Percentiles rank a stretch among this genome's conserved stretches.
These are phyloP conservation scores for Alternaria postmessia DNA, from an alignment of 2,329 filamentous ascomycete genomes.

Conservation along the genomic window DNA sequence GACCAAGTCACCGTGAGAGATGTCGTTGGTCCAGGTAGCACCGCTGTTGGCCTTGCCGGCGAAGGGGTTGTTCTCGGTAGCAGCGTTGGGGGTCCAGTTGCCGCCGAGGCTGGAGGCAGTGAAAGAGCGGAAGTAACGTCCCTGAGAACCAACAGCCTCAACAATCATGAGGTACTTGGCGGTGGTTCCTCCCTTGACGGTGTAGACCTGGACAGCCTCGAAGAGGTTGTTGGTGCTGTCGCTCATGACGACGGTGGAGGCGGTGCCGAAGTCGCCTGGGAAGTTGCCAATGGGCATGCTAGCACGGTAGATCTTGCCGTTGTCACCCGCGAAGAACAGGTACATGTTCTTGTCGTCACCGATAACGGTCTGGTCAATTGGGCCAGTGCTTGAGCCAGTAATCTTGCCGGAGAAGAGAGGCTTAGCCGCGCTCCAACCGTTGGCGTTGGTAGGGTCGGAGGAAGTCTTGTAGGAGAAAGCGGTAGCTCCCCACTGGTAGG, in stretches of 20 bases:
- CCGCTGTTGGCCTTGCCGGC: conserved; percentile 73
- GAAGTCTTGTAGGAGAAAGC: conserved; percentile 69
- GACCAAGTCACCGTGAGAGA: conserved; percentile 71
- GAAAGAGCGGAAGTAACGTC: conserved; percentile 73
- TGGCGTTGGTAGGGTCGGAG: conserved; percentile 64
- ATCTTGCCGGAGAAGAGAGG: conserved; percentile 67
- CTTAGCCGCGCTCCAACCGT: conserved; percentile 64
- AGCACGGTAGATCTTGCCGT: conserved; percentile 71
- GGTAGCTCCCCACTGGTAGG: conserved; percentile 70
- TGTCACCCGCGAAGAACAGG: conserved; percentile 73
- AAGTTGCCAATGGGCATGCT: conserved; percentile 70
- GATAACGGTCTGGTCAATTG: conserved; percentile 71
- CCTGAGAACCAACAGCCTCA: conserved; percentile 65
- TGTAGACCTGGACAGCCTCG: conserved; percentile 73
- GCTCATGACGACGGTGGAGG: conserved; percentile 60
- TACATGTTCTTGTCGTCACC: conserved; percentile 70
- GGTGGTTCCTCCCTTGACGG: conserved; percentile 57
- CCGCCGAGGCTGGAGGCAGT: conserved; percentile 66
- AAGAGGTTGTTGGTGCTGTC: conserved; percentile 67
- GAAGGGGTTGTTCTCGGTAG: conserved; percentile 66
- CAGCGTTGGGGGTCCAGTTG: conserved; percentile 66
- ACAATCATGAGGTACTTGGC: conserved; percentile 72
- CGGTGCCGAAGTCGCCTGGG: conserved; percentile 66
- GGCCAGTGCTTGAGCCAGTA: conserved; percentile 59
- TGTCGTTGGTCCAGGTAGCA: conserved; percentile 71